Evolutionary conservation across 441 rosid genomes (phyloP).

Genomic region (Mallotus repandus): DNA sequence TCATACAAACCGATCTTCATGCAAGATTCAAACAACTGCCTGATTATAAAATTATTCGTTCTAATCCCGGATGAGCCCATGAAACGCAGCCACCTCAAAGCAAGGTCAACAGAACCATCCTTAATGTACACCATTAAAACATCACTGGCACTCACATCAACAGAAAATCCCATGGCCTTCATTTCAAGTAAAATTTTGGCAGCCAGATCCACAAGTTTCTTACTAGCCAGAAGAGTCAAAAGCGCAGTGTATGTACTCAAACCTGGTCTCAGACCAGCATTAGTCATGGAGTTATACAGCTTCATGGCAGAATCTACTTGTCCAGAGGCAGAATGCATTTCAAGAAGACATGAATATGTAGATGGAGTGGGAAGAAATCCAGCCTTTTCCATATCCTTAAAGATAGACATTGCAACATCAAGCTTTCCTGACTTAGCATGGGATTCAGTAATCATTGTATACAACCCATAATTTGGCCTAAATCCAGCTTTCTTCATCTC

Average conservation of each 20-base stretch:
- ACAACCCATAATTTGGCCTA: slow-evolving; percentile 86
- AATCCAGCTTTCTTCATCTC: slow-evolving; percentile 86
- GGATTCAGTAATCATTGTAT: slow-evolving; percentile 80
- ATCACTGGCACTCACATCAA: slow-evolving; percentile 92
- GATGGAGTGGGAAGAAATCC: slow-evolving; percentile 95
- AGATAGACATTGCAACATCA: slow-evolving; percentile 78
- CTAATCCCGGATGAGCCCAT: slow-evolving; percentile 93
- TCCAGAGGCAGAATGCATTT: slow-evolving; percentile 89
- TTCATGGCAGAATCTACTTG: slow-evolving; percentile 93
- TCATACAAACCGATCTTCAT: slow-evolving; percentile 85
- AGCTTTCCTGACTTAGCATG: slow-evolving; percentile 98
- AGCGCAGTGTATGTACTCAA: slow-evolving; percentile 80
- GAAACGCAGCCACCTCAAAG: slow-evolving; percentile 90
- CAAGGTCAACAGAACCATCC: slow-evolving; percentile 86
- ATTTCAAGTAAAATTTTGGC: slow-evolving; percentile 94
- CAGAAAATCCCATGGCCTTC: slow-evolving; percentile 93
- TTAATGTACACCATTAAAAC: slow-evolving; percentile 93
- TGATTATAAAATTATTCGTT: slow-evolving; percentile 87
- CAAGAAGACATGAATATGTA: slow-evolving; percentile 87
- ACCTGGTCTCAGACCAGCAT: slow-evolving; percentile 87
- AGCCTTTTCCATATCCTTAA: slow-evolving; percentile 87
- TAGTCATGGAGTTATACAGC: slow-evolving; percentile 88
- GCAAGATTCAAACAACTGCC: slow-evolving; percentile 92
- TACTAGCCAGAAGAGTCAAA: slow-evolving; percentile 79
- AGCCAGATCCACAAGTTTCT: slow-evolving; percentile 92